These are phyloP conservation scores for Phycomyces nitens DNA, from an alignment of 192 early-diverging fungal genomes.

Conservation along the genomic window DNA sequence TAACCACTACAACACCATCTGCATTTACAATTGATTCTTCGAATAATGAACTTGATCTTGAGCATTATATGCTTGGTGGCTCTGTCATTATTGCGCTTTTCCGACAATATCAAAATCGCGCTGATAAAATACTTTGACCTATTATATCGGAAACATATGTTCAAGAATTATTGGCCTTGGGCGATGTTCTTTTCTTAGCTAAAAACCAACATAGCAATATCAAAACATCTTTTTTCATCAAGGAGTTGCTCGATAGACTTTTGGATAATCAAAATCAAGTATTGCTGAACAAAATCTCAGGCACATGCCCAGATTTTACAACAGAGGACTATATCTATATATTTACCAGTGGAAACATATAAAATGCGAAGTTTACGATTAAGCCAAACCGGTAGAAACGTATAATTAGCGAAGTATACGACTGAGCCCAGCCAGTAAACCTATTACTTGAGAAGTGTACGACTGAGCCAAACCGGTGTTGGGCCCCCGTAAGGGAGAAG, in stretches of 20 bases:
- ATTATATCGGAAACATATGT: conserved; percentile 5
- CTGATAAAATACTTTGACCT: conserved; percentile 2
- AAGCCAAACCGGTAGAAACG: too few relatives aligned
- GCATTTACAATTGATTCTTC: neutral
- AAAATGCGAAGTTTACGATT: too few relatives aligned
- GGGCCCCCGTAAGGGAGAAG: too few relatives aligned
- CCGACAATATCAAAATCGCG: conserved; percentile 5
- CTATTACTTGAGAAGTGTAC: too few relatives aligned
- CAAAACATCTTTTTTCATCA: conserved; percentile 1
- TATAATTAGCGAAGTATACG: too few relatives aligned
- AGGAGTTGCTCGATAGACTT: conserved; percentile 3
- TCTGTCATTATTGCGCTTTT: conserved; percentile 6
- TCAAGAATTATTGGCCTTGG: conserved; percentile 13
- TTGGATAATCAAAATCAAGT: neutral
- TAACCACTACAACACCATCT: neutral
- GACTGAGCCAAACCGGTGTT: too few relatives aligned
- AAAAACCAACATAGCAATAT: conserved; percentile 7
- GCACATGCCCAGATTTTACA: neutral
- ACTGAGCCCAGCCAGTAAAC: too few relatives aligned
- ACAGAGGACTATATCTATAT: conserved; percentile 5
- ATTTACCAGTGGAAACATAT: too few relatives aligned
- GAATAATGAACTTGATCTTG: conserved; percentile 8
- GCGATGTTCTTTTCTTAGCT: conserved; percentile 9
- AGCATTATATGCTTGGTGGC: conserved; percentile 4
- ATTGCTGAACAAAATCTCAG: conserved; percentile 3